Conservation (phyloP, 2,329 filamentous ascomycete genomes). For the Ophiostoma ips region DNA sequence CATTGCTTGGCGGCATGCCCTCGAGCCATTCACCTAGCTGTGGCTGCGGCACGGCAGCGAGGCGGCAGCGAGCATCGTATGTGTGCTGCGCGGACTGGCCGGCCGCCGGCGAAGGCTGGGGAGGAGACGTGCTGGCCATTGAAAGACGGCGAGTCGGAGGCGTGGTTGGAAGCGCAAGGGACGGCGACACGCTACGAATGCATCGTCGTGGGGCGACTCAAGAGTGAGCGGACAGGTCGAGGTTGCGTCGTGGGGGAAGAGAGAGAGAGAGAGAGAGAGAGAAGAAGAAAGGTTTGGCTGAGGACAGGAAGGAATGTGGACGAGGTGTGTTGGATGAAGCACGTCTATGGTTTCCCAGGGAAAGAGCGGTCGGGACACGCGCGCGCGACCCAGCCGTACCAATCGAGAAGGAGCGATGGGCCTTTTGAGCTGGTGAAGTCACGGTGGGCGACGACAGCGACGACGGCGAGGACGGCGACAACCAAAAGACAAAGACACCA, state of each 20-base stretch:
- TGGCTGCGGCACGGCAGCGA: conserved; percentile 32
- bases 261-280: no score
- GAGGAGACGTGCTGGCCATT: not conserved
- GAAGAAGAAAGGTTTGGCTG: no score
- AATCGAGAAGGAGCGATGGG: not conserved
- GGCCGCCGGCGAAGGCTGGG: not conserved
- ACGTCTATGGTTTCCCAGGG: not conserved
- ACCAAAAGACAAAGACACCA: no score
- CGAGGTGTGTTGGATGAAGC: not conserved
- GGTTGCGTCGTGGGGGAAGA: no score
- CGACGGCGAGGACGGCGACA: not conserved
- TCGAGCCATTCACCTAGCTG: conserved; percentile 24
- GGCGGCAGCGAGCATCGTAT: conserved; percentile 44
- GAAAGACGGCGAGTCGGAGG: not conserved
- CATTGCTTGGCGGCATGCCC: conserved; percentile 43
- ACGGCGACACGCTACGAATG: not conserved
- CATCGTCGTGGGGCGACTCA: no score
- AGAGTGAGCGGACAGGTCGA: no score
- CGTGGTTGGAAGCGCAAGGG: not conserved
- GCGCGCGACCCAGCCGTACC: not conserved
- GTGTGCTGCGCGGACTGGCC: conserved; percentile 30
- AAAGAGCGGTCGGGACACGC: not conserved
- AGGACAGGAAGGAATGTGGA: no score
- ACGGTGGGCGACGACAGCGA: not conserved
- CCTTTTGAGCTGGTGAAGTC: not conserved